Conservation (phyloP, 345 rosid species). For the Microcos paniculata region DNA sequence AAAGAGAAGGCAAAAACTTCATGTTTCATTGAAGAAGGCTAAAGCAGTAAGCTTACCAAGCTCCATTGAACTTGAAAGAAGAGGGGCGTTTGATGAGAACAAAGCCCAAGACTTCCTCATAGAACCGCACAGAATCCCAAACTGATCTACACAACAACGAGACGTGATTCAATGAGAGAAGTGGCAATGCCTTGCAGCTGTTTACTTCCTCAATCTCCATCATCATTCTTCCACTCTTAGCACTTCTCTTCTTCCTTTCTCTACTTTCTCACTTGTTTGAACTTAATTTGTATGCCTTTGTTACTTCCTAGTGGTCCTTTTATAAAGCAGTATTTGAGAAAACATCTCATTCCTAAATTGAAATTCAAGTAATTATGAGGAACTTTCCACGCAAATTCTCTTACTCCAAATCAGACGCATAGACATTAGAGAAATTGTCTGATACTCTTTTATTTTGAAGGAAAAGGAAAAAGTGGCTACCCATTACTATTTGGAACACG, state of each 20-base stretch:
- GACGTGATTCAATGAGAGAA: constrained; percentile 54
- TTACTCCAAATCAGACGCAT: neutral
- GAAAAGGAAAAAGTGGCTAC: neutral
- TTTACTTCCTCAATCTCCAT: constrained; percentile 15
- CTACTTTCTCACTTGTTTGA: neutral
- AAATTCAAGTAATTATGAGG: neutral
- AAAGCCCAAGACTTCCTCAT: constrained; percentile 51
- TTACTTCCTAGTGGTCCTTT: neutral
- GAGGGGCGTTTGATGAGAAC: constrained; percentile 60
- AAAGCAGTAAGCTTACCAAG: constrained; percentile 32
- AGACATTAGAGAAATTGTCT: neutral
- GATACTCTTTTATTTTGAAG: neutral
- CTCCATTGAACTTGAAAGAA: constrained; percentile 65
- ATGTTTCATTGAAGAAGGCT: neutral
- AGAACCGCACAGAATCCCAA: constrained; percentile 42
- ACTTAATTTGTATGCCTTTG: neutral
- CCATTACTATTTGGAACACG: no score
- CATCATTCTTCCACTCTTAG: neutral
- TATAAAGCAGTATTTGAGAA: neutral
- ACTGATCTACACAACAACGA: constrained; percentile 54
- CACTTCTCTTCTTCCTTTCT: neutral
- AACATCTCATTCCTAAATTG: neutral
- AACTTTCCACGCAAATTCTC: constrained; percentile 17
- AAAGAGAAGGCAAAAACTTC: neutral
- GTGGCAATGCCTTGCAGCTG: constrained; percentile 39